These are phyloP conservation scores for Kwoniella dendrophila DNA, from an alignment of 768 basidiomycete genomes.

Conservation along the genomic window DNA sequence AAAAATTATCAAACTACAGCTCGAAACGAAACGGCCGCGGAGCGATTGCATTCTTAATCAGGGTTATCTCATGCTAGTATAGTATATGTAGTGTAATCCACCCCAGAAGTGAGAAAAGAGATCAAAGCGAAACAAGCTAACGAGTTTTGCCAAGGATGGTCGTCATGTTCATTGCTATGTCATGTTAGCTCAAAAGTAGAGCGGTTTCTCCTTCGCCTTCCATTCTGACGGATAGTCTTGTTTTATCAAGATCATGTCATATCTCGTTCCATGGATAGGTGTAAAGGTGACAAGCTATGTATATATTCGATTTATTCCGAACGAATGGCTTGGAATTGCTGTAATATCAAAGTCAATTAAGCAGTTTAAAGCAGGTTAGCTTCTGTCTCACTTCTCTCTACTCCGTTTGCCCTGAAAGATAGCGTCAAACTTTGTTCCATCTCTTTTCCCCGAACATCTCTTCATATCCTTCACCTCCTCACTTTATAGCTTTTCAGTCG, in stretches of 20 bases:
- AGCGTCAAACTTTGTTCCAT: constrained; percentile 20
- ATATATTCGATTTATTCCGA: constrained; percentile 17
- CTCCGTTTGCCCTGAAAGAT: constrained; percentile 13
- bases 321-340: constrained; percentile 15
- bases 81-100: not conserved
- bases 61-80: not conserved
- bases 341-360: too few species aligned
- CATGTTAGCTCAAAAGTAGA: too few species aligned
- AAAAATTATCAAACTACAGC: not conserved
- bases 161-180: not conserved
- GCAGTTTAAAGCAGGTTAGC: too few species aligned
- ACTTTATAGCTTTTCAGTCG: too few species aligned
- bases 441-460: too few species aligned
- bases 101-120: too few species aligned
- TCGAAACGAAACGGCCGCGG: not conserved
- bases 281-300: not conserved
- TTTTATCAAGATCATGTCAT: too few species aligned
- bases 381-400: not conserved
- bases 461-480: too few species aligned
- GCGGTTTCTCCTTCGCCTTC: too few species aligned
- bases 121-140: too few species aligned
- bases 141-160: not conserved
- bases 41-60: not conserved
- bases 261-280: too few species aligned
- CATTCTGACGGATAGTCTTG: not conserved